Percentiles rank a stretch among this genome's conserved stretches.
phyloP scores from a whole-genome alignment of 345 rosid genomes.

The Lepidium aucheri region DNA sequence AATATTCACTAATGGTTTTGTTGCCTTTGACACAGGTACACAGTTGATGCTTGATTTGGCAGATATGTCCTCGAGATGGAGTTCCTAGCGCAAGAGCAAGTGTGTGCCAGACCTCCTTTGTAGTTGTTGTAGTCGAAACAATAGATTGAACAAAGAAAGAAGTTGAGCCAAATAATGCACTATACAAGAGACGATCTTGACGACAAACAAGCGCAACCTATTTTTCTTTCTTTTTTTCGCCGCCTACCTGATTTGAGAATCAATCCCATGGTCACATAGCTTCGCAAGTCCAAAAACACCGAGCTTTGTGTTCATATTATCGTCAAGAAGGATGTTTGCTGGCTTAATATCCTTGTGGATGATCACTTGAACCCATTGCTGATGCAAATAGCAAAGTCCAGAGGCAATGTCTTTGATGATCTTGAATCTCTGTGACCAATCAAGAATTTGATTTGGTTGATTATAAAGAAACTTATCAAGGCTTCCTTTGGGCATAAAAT shows the following conservation, averaged over 20 bases:
- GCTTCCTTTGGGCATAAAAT: slow-evolving; percentile 61
- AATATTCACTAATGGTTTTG: no score
- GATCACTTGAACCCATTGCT: slow-evolving; percentile 60
- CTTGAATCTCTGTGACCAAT: slow-evolving; percentile 60
- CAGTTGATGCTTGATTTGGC: no score
- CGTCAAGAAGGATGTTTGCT: slow-evolving; percentile 64
- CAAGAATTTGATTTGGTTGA: slow-evolving; percentile 23
- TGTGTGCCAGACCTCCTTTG: no score
- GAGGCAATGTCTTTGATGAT: slow-evolving; percentile 63
- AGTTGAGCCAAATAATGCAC: no score
- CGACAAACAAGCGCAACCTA: no score
- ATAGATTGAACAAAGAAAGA: no score
- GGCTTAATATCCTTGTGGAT: slow-evolving; percentile 75
- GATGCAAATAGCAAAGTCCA: slow-evolving; percentile 33
- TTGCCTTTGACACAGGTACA: no score
- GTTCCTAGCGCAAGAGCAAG: no score
- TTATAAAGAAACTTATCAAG: slow-evolving; percentile 41
- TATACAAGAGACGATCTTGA: no score
- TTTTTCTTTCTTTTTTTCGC: no score
- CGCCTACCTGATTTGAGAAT: slow-evolving; percentile 49
- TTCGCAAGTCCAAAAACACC: slow-evolving; percentile 88
- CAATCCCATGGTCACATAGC: slow-evolving; percentile 50
- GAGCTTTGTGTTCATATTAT: slow-evolving; percentile 51
- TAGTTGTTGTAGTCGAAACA: no score
- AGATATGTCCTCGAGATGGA: no score